Evolutionary conservation across 164 flowering plant species (phyloP).

Genomic region (Vitis labrusca): DNA sequence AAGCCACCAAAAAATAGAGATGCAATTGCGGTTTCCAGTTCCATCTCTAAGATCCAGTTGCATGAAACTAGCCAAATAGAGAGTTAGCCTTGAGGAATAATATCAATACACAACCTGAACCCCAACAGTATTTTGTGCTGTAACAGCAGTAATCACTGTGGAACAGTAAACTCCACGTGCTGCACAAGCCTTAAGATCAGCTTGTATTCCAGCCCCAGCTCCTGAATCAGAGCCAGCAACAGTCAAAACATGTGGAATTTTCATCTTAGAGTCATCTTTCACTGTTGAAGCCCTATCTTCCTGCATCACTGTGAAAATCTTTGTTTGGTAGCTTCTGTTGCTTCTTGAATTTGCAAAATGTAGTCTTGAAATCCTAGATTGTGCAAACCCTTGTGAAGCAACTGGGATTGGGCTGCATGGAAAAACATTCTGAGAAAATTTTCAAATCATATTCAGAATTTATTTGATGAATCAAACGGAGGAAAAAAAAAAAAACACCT

Average conservation of each 20-base stretch:
- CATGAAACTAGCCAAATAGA: not conserved
- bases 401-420: not conserved
- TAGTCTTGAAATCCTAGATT: not conserved
- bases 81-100: not conserved
- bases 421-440: constrained; percentile 1
- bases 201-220: constrained; percentile 98
- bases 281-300: constrained; percentile 8
- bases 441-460: too few species aligned
- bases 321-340: not conserved
- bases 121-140: constrained; percentile 95
- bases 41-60: not conserved
- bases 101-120: constrained; percentile 65
- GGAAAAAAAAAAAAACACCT: too few species aligned
- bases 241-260: constrained; percentile 72
- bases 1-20: too few species aligned
- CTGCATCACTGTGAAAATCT: constrained; percentile 24
- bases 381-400: not conserved
- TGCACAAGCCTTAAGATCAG: constrained; percentile 88
- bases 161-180: constrained; percentile 93
- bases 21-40: not conserved
- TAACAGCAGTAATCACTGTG: constrained; percentile 88
- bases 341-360: not conserved
- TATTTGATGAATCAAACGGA: too few species aligned
- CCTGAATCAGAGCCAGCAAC: constrained; percentile 99
- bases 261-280: constrained; percentile 9